Evolutionary conservation across 371 early-diverging fungal genomes (phyloP).

Genomic region (Mucor lusitanicus): DNA sequence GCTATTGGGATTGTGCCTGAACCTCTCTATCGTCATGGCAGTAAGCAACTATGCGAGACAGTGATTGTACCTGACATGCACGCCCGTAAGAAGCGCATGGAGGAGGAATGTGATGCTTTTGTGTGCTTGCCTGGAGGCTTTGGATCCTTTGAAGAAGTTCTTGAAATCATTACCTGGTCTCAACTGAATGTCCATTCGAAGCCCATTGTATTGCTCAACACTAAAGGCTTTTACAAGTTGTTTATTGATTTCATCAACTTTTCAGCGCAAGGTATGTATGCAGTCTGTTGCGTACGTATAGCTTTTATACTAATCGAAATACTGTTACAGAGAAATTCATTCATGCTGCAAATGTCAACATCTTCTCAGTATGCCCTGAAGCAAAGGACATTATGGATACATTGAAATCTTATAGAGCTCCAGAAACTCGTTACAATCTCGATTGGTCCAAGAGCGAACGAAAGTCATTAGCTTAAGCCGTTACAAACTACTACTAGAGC

Average conservation of each 20-base stretch:
- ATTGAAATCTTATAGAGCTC: slow-evolving; percentile 59
- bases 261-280: slow-evolving; percentile 46
- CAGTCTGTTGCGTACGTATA: too few species aligned
- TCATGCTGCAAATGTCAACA: slow-evolving; percentile 37
- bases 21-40: slow-evolving; percentile 56
- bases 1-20: slow-evolving; percentile 76
- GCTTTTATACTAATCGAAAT: background rate
- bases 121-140: slow-evolving; percentile 87
- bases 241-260: slow-evolving; percentile 65
- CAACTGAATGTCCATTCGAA: slow-evolving; percentile 75
- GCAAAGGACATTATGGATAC: slow-evolving; percentile 60
- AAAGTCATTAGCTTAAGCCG: slow-evolving; percentile 13
- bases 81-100: slow-evolving; percentile 78
- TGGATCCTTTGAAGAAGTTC: slow-evolving; percentile 86
- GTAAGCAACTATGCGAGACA: slow-evolving; percentile 57
- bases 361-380: slow-evolving; percentile 64
- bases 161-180: slow-evolving; percentile 88
- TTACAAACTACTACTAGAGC: too few species aligned
- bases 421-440: slow-evolving; percentile 52
- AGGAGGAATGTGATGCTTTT: slow-evolving; percentile 74
- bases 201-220: slow-evolving; percentile 78
- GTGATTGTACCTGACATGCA: slow-evolving; percentile 84
- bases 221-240: slow-evolving; percentile 70
- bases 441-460: slow-evolving; percentile 49
- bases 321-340: slow-evolving; percentile 58